A percentile compares a stretch with the other conserved stretches of the same genome.
phyloP scores from a whole-genome alignment of 495 filamentous ascomycete species.

The Apodospora peruviana region DNA sequence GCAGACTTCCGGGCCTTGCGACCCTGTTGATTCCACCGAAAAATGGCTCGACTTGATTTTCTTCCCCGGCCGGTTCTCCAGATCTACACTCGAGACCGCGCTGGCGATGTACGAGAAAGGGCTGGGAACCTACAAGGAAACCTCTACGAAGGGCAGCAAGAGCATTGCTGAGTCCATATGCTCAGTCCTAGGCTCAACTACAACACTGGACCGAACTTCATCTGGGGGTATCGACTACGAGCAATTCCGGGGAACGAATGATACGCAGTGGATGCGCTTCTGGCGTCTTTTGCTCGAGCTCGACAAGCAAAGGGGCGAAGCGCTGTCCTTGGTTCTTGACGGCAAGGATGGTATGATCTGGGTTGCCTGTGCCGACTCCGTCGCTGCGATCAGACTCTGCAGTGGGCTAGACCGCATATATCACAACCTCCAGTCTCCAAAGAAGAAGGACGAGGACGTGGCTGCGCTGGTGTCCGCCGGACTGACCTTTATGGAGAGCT shows the following conservation, averaged over 20 bases:
- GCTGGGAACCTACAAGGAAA: constrained; percentile 35
- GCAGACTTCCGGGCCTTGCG: constrained; percentile 51
- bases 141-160: constrained; percentile 36
- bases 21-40: constrained; percentile 58
- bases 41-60: constrained; percentile 73
- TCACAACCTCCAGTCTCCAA: constrained; percentile 44
- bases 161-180: constrained; percentile 63
- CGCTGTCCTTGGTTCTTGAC: constrained; percentile 71
- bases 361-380: constrained; percentile 72
- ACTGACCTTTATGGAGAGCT: constrained; percentile 51
- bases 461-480: constrained; percentile 53
- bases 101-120: constrained; percentile 67
- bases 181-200: constrained; percentile 58
- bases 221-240: constrained; percentile 66
- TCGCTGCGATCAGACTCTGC: constrained; percentile 73
- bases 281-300: constrained; percentile 80
- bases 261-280: constrained; percentile 85
- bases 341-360: constrained; percentile 65
- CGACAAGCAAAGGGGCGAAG: constrained; percentile 76
- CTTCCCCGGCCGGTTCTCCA: constrained; percentile 70
- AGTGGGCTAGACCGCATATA: constrained; percentile 67
- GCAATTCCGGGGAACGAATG: constrained; percentile 61
- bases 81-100: constrained; percentile 75
- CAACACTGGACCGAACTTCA: constrained; percentile 52
- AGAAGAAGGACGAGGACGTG: constrained; percentile 28